phyloP scores from a whole-genome alignment of 441 rosid genomes.

The Gossypium gossypioides region DNA sequence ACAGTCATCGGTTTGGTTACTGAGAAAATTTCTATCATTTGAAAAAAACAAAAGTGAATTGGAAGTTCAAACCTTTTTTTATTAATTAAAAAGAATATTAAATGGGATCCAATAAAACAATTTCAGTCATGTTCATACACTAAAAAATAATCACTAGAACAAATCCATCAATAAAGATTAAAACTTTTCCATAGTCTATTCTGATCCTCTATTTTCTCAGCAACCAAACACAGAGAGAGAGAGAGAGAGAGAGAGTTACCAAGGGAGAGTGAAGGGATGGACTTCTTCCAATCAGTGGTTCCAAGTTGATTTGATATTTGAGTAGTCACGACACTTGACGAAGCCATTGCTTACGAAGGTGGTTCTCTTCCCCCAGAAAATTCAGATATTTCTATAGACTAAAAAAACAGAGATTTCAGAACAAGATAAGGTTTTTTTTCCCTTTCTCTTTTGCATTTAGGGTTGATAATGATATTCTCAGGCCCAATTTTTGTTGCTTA shows the following conservation, averaged over 20 bases:
- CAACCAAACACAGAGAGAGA: background rate
- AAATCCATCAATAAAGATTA: background rate
- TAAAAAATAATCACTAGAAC: background rate
- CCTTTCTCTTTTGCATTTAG: background rate
- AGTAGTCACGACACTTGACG: slow-evolving; percentile 26
- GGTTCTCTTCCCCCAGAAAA: background rate
- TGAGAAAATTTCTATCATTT: background rate
- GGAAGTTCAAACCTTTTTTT: background rate
- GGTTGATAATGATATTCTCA: background rate
- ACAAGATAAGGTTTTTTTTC: background rate
- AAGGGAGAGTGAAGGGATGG: slow-evolving; percentile 19
- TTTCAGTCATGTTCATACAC: background rate
- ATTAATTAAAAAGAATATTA: background rate
- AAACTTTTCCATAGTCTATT: background rate
- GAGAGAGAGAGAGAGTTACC: slow-evolving; percentile 18
- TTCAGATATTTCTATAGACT: background rate
- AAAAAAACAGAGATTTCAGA: background rate
- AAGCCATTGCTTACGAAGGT: slow-evolving; percentile 29
- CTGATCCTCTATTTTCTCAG: slow-evolving; percentile 3
- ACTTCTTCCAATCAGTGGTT: slow-evolving; percentile 27
- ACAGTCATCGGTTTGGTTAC: background rate
- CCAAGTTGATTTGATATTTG: slow-evolving; percentile 19
- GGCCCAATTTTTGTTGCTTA: background rate
- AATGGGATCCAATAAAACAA: background rate
- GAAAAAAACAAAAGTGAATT: background rate